Conservation (phyloP, 2,329 filamentous ascomycete genomes). For the Cladophialophora yegresii region DNA sequence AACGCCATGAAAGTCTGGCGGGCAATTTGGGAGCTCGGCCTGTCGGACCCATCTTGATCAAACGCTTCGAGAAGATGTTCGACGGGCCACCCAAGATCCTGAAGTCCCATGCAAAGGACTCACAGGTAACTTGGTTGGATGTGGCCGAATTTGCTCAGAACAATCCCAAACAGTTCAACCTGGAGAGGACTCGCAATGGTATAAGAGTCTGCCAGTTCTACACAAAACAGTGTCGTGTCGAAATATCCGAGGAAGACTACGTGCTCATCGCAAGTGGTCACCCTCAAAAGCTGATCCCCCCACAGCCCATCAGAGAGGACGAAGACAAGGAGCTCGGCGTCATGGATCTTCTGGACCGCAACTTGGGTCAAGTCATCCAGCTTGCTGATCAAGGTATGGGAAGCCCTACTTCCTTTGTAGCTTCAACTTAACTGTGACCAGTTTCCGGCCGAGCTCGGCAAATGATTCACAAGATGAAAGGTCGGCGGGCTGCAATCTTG, state of each 20-base stretch:
- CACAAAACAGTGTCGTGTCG: constrained; percentile 76
- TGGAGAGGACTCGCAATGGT: constrained; percentile 69
- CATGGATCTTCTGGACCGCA: constrained; percentile 78
- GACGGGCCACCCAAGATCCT: constrained; percentile 72
- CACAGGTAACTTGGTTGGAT: constrained; percentile 76
- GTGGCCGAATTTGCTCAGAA: constrained; percentile 80
- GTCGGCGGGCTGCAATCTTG: constrained; percentile 71
- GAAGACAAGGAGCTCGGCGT: constrained; percentile 83
- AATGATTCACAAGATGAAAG: constrained; percentile 77
- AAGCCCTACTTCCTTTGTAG: not conserved
- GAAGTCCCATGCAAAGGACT: constrained; percentile 64
- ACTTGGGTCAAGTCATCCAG: constrained; percentile 74
- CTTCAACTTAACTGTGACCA: constrained; percentile 37
- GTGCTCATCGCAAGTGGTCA: constrained; percentile 79
- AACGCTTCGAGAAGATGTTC: constrained; percentile 82
- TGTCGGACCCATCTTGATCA: constrained; percentile 77
- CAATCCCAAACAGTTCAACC: constrained; percentile 74
- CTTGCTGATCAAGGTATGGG: constrained; percentile 71
- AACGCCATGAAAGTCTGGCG: constrained; percentile 82
- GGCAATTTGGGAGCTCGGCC: constrained; percentile 82
- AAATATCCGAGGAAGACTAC: constrained; percentile 87
- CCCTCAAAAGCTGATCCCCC: constrained; percentile 77
- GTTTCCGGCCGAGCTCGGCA: constrained; percentile 72
- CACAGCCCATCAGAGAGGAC: constrained; percentile 79
- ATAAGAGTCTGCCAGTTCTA: constrained; percentile 76